These are phyloP conservation scores for Penicillium paxilli DNA, from an alignment of 495 filamentous ascomycete species.

Conservation along the genomic window DNA sequence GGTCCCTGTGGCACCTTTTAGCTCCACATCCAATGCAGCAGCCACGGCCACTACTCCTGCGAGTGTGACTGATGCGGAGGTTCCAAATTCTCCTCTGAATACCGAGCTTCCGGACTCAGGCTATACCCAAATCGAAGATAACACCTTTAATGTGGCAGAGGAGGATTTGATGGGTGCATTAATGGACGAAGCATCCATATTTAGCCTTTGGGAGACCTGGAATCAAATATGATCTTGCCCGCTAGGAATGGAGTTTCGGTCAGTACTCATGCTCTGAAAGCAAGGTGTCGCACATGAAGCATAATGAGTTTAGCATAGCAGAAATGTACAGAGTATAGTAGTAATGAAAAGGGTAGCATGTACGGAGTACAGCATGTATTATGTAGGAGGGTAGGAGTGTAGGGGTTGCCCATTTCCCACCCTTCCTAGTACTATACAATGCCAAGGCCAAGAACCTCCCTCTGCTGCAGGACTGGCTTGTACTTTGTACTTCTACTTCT, in stretches of 20 bases:
- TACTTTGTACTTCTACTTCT: no score
- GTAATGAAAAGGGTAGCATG: no score
- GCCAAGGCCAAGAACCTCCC: neutral
- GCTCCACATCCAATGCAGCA: neutral
- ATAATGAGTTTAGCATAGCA: neutral
- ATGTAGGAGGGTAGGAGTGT: neutral
- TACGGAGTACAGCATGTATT: no score
- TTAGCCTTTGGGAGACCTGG: conserved; percentile 30
- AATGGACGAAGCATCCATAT: conserved; percentile 30
- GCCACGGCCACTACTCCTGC: neutral
- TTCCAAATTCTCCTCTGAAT: neutral
- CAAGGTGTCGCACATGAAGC: no score
- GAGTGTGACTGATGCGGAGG: neutral
- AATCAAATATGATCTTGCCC: conserved; percentile 4
- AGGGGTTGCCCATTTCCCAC: no score
- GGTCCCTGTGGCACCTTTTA: neutral
- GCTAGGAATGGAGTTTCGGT: no score
- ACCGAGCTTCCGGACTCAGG: neutral
- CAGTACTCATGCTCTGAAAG: no score
- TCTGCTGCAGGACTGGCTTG: neutral
- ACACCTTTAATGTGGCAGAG: conserved; percentile 6
- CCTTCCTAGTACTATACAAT: no score
- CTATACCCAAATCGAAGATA: neutral
- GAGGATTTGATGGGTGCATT: conserved; percentile 25
- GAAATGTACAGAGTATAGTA: neutral